A percentile compares a stretch with the other conserved stretches of the same genome.
Evolutionary conservation across 495 filamentous ascomycete species (phyloP).

Genomic region (Hypomontagnella monticulosa): DNA sequence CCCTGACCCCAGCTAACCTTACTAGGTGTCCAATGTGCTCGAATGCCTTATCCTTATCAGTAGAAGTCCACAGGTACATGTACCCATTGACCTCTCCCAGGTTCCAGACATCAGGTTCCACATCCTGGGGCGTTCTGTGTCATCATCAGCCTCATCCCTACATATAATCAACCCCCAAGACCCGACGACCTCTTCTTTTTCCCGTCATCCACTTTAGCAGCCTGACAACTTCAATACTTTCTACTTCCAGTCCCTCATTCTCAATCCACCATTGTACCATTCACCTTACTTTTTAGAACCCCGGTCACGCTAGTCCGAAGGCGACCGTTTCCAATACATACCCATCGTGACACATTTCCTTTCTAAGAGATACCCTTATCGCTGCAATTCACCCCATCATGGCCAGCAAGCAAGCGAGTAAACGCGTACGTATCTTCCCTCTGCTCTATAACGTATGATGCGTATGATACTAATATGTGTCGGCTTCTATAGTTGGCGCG

Average conservation of each 20-base stretch:
- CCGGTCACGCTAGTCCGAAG: neutral
- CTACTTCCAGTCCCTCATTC: constrained; percentile 12
- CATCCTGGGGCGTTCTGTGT: constrained; percentile 1
- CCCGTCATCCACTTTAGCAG: neutral
- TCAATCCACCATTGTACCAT: neutral
- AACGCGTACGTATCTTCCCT: constrained; percentile 68
- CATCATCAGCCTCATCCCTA: constrained; percentile 36
- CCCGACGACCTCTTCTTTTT: constrained; percentile 5
- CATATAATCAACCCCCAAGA: neutral
- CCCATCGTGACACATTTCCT: constrained; percentile 61
- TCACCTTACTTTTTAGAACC: neutral
- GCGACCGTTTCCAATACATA: neutral
- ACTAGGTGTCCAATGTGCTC: no score
- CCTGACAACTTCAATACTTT: constrained; percentile 10
- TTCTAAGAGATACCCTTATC: constrained; percentile 59
- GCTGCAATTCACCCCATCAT: constrained; percentile 74
- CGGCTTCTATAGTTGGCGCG: constrained; percentile 74
- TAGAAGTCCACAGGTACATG: neutral
- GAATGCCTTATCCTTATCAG: no score
- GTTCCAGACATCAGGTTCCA: neutral
- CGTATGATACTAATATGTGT: constrained; percentile 17
- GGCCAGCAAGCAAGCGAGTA: constrained; percentile 85
- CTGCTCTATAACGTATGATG: neutral
- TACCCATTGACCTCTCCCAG: neutral
- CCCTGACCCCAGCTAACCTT: no score